Percentiles rank a stretch among this genome's conserved stretches.
Conservation (phyloP, 2,329 filamentous ascomycete species). For the Epichloe baconii region DNA sequence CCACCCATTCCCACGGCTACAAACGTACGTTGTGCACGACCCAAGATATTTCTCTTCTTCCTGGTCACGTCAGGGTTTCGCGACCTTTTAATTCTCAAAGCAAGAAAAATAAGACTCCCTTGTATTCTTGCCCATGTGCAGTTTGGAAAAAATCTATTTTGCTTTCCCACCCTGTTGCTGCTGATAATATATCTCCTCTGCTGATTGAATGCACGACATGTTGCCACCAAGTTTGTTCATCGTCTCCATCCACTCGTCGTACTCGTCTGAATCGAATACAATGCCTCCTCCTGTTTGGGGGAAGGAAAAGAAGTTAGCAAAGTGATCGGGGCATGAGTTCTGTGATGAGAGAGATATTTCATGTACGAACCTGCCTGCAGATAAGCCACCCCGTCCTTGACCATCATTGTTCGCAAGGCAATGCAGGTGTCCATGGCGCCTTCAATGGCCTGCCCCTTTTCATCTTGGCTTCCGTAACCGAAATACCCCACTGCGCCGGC, state of each 20-base stretch:
- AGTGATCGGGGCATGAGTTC: too few relatives aligned
- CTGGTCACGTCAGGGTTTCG: too few relatives aligned
- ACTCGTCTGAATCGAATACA: conserved; percentile 82
- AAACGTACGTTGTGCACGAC: too few relatives aligned
- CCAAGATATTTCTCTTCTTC: too few relatives aligned
- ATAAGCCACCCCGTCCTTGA: conserved; percentile 85
- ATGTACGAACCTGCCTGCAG: conserved; percentile 54
- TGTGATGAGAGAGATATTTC: neutral
- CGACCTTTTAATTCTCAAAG: too few relatives aligned
- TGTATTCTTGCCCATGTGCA: neutral
- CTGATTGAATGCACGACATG: conserved; percentile 74
- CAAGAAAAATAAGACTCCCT: too few relatives aligned
- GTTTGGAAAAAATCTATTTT: neutral
- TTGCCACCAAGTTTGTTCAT: conserved; percentile 91
- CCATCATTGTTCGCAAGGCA: conserved; percentile 79
- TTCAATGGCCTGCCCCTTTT: conserved; percentile 49
- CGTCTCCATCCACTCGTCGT: conserved; percentile 89
- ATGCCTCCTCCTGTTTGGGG: conserved; percentile 55
- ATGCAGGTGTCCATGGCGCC: conserved; percentile 86
- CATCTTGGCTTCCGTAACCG: conserved; percentile 64
- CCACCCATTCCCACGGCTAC: too few relatives aligned
- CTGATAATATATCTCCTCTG: conserved; percentile 52
- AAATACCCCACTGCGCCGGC: conserved; percentile 96
- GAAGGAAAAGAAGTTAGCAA: neutral
- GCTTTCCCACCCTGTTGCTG: conserved; percentile 15